phyloP scores from a whole-genome alignment of 306 rosid genomes.

The Begonia masoniana region DNA sequence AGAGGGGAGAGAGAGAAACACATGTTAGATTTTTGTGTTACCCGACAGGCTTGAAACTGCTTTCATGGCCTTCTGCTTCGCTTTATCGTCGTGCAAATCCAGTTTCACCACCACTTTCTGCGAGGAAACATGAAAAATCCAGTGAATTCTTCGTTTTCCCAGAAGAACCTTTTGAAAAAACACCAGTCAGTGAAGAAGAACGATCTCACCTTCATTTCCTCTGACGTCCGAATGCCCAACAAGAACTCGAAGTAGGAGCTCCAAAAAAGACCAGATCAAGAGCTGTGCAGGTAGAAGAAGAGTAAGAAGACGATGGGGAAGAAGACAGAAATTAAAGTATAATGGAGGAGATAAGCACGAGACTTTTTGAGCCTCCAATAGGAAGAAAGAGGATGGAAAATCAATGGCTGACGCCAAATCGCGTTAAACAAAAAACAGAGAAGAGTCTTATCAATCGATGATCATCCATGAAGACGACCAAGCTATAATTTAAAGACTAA shows the following conservation, averaged over 20 bases:
- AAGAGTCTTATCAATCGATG: too few species aligned
- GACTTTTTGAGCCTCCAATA: too few species aligned
- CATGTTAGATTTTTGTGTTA: constrained; percentile 3
- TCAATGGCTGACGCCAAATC: too few species aligned
- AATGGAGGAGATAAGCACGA: not conserved
- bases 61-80: constrained; percentile 61
- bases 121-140: constrained; percentile 4
- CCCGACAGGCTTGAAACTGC: constrained; percentile 50
- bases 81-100: constrained; percentile 49
- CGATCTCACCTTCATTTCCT: constrained; percentile 1
- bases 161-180: too few species aligned
- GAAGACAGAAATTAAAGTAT: not conserved
- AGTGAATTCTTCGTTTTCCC: not conserved
- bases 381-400: not conserved
- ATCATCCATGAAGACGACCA: too few species aligned
- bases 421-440: too few species aligned
- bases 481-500: too few species aligned
- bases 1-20: not conserved
- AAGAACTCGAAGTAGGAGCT: not conserved
- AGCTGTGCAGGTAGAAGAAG: not conserved
- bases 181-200: too few species aligned
- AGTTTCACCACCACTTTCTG: constrained; percentile 70
- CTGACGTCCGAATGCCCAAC: too few species aligned
- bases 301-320: not conserved
- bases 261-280: not conserved